These are phyloP conservation scores for Xylariales sp. DNA, from an alignment of 2,329 filamentous ascomycete species.

Conservation along the genomic window DNA sequence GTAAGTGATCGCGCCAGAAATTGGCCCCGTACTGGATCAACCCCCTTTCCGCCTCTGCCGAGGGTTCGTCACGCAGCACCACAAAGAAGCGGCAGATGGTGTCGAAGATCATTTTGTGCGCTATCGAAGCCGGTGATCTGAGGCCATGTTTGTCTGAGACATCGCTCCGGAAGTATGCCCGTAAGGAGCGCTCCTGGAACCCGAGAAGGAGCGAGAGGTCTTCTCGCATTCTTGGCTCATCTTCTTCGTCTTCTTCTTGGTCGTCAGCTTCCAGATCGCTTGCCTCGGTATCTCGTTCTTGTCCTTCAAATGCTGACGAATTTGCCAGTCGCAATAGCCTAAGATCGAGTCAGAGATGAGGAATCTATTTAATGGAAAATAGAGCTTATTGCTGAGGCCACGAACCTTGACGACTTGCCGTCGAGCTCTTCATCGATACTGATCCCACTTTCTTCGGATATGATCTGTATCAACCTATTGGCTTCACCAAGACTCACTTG, in stretches of 20 bases:
- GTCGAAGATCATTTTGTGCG: background rate
- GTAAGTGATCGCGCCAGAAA: slow-evolving; percentile 1
- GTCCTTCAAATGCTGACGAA: background rate
- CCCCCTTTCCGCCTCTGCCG: background rate
- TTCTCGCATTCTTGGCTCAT: slow-evolving; percentile 1
- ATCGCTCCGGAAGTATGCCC: slow-evolving; percentile 7
- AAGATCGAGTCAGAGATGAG: background rate
- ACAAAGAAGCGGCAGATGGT: background rate
- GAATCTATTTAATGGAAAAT: too few relatives aligned
- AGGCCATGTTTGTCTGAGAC: background rate
- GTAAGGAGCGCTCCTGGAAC: slow-evolving; percentile 10
- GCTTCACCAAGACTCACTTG: slow-evolving; percentile 1
- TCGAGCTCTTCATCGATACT: slow-evolving; percentile 5
- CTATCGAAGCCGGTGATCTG: background rate
- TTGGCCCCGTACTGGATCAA: background rate
- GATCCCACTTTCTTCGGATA: background rate
- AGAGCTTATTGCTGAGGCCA: background rate
- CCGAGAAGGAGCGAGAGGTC: slow-evolving; percentile 6
- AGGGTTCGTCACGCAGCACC: background rate
- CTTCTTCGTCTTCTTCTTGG: background rate
- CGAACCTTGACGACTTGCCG: slow-evolving; percentile 4
- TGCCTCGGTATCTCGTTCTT: background rate
- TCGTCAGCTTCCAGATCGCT: slow-evolving; percentile 4
- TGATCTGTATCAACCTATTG: slow-evolving; percentile 1
- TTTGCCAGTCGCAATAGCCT: slow-evolving; percentile 3